These are phyloP conservation scores for Pyronema domesticum DNA, from an alignment of 495 filamentous ascomycete genomes.

Conservation along the genomic window DNA sequence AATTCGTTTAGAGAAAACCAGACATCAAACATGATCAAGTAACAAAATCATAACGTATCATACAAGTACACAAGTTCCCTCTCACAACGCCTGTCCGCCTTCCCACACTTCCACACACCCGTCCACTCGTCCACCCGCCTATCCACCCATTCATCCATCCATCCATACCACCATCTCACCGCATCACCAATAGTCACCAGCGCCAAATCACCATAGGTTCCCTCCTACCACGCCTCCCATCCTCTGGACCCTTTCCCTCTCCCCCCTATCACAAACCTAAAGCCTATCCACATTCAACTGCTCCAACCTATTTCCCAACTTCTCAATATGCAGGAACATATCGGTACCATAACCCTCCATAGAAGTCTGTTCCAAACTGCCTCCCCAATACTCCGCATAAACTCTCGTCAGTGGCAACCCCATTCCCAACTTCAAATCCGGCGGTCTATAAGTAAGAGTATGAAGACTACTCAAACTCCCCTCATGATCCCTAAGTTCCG, in stretches of 20 bases:
- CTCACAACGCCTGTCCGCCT: too few species aligned
- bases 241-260: background rate
- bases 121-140: too few species aligned
- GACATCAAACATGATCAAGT: too few species aligned
- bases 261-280: background rate
- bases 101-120: too few species aligned
- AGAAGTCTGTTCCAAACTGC: constrained; percentile 77
- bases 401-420: constrained; percentile 84
- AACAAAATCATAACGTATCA: too few species aligned
- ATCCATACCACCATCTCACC: too few species aligned
- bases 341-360: constrained; percentile 96
- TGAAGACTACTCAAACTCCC: constrained; percentile 40
- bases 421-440: constrained; percentile 80
- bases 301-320: constrained; percentile 97
- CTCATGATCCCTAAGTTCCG: constrained; percentile 3
- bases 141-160: too few species aligned
- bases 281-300: constrained; percentile 42
- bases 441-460: constrained; percentile 59
- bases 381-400: constrained; percentile 98
- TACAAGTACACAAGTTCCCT: too few species aligned
- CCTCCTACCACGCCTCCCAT: too few species aligned
- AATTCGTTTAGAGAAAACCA: too few species aligned
- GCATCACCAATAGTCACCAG: too few species aligned
- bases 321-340: constrained; percentile 90
- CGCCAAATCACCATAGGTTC: too few species aligned